Evolutionary conservation across 257 asterid genomes (phyloP), one percentile per base, ranked within the genome.

Genomic region (Salvia rosmarinus): DNA sequence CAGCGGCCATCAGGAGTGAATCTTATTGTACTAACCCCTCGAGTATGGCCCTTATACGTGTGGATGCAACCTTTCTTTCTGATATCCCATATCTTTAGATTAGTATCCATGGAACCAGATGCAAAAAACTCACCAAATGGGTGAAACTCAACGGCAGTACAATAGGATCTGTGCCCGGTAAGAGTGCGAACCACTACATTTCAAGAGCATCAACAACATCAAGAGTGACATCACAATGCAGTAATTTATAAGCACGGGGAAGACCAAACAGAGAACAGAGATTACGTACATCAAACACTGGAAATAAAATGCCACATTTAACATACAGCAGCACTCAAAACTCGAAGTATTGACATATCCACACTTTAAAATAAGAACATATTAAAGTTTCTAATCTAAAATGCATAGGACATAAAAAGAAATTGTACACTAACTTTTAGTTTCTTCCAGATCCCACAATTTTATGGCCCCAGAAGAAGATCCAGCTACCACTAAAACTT

Each of bases 1-100:
- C 99, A 95, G 68, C 99, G 98, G 72, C 99, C 98, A 86, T 95
- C 99, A 37, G 99, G 99, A 69, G 88, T 82, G 91, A 95, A 95
- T 75, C 95, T 85, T 52, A 95, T 91, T 19, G 86, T 89, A 80
- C 95, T 91, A 64, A 95, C 88, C 75, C 98, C 99, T 72, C 97
- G 93, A 57, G 99, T 89, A 75, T 95, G 99, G 52, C 99, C 98
- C 73, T 95, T 95, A 78, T 91, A 88, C 2, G 99, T 89, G 82
- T 95, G 98, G 58, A 91, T 89, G 85, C 99, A 91, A 66, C 96
- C 99, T 84, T 95, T 95, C 87, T 95, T 95, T 87, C 98, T 87
- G 76, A 90, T 91, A 80, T 95, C 99, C 99, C 99, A 95, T 78
- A 95, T 79, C 88, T 90, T 95, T 42, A 95, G 86, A 83, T 95